Evolutionary conservation across 345 rosid species (phyloP), one percentile per base, ranked within the genome.

Genomic region (Brassica nigra): DNA sequence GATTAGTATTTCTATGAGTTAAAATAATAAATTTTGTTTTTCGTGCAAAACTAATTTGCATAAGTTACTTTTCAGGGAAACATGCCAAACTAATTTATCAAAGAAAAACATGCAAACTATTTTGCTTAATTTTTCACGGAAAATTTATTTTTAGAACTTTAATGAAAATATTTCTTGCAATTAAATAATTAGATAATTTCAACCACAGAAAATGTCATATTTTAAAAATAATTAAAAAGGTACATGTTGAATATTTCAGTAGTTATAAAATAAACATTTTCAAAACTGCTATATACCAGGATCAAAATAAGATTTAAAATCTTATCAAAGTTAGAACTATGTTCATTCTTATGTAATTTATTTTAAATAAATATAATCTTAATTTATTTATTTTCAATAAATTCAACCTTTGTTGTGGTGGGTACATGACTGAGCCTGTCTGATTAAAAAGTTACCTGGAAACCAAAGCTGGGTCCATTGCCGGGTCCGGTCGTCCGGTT

Each of bases 401-500:
- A 49, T 14, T 49, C 16, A 49, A 49, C 1, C 55, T 14, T 23
- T 49, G 54, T 49, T 14, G n/a, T n/a, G 57, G 57, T n/a, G 57
- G 57, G 57, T 49, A n/a, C n/a, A 54, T 54, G 23, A 54, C 16
- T 54, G 59, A 54, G 16, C 59, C 1, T 1, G 2, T 1, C 59
- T 54, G 27, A 27, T 16, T 54, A 6, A 54, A 49, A 49, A 49
- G 6, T 36, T 39, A 30, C 49, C 83, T 66, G 16, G 71, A 10
- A 23, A 74, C 80, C 49, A 90, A 75, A 62, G 75, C 58, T 0
- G 84, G 52, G 69, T 88, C 78, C 90, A 92, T 89, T 71, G 86
- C 77, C 4, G 86, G 82, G 70, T 90, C 91, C 4, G 92, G 90
- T 42, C 79, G 76, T 33, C 90, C 81, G 2, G 76, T 79, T 58